Evolutionary conservation across 208 protist genomes (phyloP), one percentile per base, ranked within the genome.

Genomic region (Jaenimonas drosophilae): DNA sequence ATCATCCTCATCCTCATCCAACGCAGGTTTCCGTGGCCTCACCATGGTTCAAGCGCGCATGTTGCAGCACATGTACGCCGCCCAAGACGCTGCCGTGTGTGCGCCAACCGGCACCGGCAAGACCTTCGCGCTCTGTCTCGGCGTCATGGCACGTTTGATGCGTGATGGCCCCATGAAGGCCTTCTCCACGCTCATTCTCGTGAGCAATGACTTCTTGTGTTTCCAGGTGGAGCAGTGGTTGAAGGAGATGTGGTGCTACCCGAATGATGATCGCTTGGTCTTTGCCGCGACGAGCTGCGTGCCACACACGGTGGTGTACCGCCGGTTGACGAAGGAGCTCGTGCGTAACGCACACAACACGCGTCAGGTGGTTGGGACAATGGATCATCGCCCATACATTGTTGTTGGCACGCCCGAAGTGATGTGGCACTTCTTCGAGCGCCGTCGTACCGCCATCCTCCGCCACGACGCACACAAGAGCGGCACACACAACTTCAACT

Each of bases 31-130:
- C 54, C 33, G 51, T 14, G 76, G 73, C 0, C 59, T 94, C 12
- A 94, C 86, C 14, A 60, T 71, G 11, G 76, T 86, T 20, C 86
- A 94, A 66, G 86, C 86, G 7, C 72, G 79, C 31, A 76, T 88
- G 6, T 53, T 94, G 45, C 81, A 94, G 49, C 79, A 91, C 59
- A 58, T 91, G 32, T 94, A 94, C 59, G 86, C 69, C 19, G 60
- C 34, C 2, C 67, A 89, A 48, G 86, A 94, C 54, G 79, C 88
- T 11, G 81, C 81, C 4, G 70, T 91, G 16, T 94, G 86, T 42
- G 81, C 81, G 3, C 86, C 86, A n/a, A 94, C 86, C 4, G 86
- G 86, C 11, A 89, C 73, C 21, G 86, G 86, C 4, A 94, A 94
- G 47, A 94, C 86, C 7, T 87, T 91, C 44, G 81, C 78, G 0